Evolutionary conservation across 2,329 filamentous ascomycete species (phyloP).

Genomic region (Paramyrothecium sp.): DNA sequence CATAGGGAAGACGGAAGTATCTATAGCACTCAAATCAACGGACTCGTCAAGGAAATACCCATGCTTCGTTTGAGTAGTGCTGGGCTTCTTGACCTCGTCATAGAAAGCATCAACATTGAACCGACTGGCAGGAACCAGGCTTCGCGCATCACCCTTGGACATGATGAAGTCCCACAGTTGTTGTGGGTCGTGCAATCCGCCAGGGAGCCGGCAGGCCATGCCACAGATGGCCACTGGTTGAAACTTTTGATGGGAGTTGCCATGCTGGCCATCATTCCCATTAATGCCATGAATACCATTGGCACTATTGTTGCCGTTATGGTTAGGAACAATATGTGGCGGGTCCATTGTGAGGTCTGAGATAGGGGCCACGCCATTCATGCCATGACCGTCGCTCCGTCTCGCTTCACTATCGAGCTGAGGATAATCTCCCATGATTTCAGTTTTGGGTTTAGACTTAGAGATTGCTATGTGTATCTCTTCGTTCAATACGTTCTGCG

Average conservation of each 20-base stretch:
- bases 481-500: too few relatives aligned
- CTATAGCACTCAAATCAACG: too few relatives aligned
- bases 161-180: conserved; percentile 23
- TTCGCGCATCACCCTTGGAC: conserved; percentile 15
- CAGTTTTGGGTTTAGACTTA: too few relatives aligned
- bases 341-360: too few relatives aligned
- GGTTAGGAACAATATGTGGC: too few relatives aligned
- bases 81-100: conserved; percentile 8
- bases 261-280: neutral
- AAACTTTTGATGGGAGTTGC: neutral
- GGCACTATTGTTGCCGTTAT: neutral
- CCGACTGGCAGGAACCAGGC: conserved; percentile 14
- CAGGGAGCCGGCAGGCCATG: conserved; percentile 21
- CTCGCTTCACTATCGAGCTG: too few relatives aligned
- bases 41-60: conserved; percentile 30
- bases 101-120: conserved; percentile 17
- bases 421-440: too few relatives aligned
- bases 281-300: neutral
- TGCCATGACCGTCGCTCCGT: too few relatives aligned
- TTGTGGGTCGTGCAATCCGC: conserved; percentile 13
- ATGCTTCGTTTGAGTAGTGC: conserved; percentile 14
- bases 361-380: too few relatives aligned
- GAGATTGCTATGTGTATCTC: too few relatives aligned
- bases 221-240: conserved; percentile 24
- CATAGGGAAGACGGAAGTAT: conserved; percentile 27